Base-by-base conservation (phyloP, 139 green algal species). In the Micractinium sp. region DNA sequence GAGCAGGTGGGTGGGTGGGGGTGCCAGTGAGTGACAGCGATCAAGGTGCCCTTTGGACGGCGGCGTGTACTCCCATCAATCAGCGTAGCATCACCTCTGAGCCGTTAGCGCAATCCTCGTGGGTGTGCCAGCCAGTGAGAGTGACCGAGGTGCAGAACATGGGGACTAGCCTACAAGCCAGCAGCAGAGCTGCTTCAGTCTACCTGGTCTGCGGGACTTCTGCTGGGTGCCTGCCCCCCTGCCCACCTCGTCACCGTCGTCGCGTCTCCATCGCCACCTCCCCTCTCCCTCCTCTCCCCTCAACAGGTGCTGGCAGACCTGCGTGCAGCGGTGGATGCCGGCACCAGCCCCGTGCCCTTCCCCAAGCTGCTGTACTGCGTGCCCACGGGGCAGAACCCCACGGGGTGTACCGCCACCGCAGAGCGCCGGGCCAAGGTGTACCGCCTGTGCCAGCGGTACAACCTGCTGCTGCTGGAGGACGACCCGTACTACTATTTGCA, bases 401-500 rank as follows among this genome's bases (percentile, higher is more conserved):
- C 95, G 23, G 95, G 96, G 38, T 81, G 81, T 33, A 91, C 89
- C 35, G 94, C 94, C 74, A 33, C 88, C 0, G 3, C 87, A 36
- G 81, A 93, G 87, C 91, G 96, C 27, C 94, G 94, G 88, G 41
- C 60, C 14, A 78, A 84, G n/a, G 91, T 98, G n/a, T 96, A 97
- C 80, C 38, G 85, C 82, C 90, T 97, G 66, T 92, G 91, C 88
- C 80, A 88, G 31, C 66, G 81, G 38, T 89, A 93, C 77, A 90
- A 93, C 88, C 85, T 97, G 20, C 69, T 98, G 33, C 95, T 98
- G 53, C 20, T 98, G 22, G 96, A 98, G 91, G 96, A 98, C 82
- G 96, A 98, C 88, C 95, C 96, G 9, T 98, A 98, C 92, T 95
- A 89, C 89, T 97, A 94, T 90, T 93, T 98, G 15, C 93, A 97